Evolutionary conservation across 805 yeast genomes (phyloP).

Genomic region (Metschnikowia peoriensis): DNA sequence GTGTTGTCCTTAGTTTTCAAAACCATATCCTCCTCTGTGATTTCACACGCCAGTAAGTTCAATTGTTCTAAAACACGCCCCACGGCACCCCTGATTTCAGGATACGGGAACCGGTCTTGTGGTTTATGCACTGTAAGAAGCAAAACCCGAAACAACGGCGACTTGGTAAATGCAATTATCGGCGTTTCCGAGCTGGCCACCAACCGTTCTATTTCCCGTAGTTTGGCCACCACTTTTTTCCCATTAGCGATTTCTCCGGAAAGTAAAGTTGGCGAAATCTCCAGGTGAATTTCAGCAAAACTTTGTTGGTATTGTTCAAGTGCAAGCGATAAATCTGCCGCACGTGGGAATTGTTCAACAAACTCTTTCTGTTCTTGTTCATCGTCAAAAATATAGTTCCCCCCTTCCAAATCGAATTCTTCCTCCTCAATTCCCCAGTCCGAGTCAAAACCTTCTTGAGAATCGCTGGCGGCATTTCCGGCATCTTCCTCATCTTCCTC

Average conservation of each 20-base stretch:
- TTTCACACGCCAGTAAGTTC: conserved; percentile 12
- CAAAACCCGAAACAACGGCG: conserved; percentile 31
- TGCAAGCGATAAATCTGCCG: conserved; percentile 21
- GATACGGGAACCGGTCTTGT: conserved; percentile 18
- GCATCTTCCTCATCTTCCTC: not conserved
- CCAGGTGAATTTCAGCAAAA: conserved; percentile 18
- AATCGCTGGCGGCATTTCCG: not conserved
- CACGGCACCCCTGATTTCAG: conserved; percentile 19
- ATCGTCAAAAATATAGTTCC: conserved; percentile 37
- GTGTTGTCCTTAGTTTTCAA: conserved; percentile 6
- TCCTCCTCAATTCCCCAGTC: conserved; percentile 47
- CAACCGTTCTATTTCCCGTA: conserved; percentile 18
- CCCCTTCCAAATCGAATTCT: conserved; percentile 25
- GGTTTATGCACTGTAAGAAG: conserved; percentile 32
- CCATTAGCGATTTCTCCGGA: conserved; percentile 9
- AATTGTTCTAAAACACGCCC: conserved; percentile 19
- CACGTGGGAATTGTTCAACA: conserved; percentile 24
- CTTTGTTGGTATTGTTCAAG: conserved; percentile 16
- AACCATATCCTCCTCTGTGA: conserved; percentile 16
- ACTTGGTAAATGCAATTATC: conserved; percentile 27
- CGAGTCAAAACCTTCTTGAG: conserved; percentile 19
- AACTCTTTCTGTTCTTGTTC: conserved; percentile 29
- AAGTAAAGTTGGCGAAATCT: conserved; percentile 18
- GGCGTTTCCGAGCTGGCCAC: conserved; percentile 24
- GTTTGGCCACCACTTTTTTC: conserved; percentile 17